phyloP scores from a whole-genome alignment of 2,329 filamentous ascomycete genomes.

The Raffaelea deltoideospora region DNA sequence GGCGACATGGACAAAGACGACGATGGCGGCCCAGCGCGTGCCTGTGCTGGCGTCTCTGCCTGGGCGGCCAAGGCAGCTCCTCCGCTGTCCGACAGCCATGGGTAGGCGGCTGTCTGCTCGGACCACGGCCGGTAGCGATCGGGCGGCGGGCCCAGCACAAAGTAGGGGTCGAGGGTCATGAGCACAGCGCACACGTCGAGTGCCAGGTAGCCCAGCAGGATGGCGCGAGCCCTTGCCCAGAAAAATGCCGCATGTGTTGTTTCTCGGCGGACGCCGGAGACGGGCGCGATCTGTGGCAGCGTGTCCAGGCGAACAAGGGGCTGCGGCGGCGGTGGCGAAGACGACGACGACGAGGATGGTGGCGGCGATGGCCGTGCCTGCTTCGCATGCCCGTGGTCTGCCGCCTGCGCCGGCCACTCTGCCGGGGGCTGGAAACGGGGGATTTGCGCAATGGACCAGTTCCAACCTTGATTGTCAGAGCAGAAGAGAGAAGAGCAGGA shows the following conservation, averaged over 20 bases:
- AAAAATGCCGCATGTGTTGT: constrained; percentile 29
- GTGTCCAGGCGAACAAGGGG: constrained; percentile 22
- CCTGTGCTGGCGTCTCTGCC: too few species aligned
- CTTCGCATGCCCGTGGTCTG: too few species aligned
- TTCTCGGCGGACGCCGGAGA: constrained; percentile 31
- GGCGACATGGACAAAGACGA: too few species aligned
- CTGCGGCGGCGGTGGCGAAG: neutral
- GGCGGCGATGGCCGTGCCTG: constrained; percentile 10
- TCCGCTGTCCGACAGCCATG: constrained; percentile 26
- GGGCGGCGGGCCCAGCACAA: constrained; percentile 33
- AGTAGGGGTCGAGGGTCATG: constrained; percentile 68
- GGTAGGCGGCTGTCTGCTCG: constrained; percentile 15
- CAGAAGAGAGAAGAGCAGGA: neutral
- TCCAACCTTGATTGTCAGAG: constrained; percentile 32
- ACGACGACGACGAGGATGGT: too few species aligned
- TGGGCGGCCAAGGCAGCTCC: too few species aligned
- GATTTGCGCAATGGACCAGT: constrained; percentile 34
- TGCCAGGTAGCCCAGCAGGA: constrained; percentile 45
- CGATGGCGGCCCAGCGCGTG: too few species aligned
- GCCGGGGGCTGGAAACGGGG: constrained; percentile 18
- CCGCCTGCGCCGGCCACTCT: constrained; percentile 21
- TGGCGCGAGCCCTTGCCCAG: constrained; percentile 23
- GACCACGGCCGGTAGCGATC: constrained; percentile 15
- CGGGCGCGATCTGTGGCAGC: constrained; percentile 24
- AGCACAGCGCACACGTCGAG: constrained; percentile 56